These are phyloP conservation scores for Coemansia sp. DNA, from an alignment of 192 early-diverging fungal species.

Conservation along the genomic window DNA sequence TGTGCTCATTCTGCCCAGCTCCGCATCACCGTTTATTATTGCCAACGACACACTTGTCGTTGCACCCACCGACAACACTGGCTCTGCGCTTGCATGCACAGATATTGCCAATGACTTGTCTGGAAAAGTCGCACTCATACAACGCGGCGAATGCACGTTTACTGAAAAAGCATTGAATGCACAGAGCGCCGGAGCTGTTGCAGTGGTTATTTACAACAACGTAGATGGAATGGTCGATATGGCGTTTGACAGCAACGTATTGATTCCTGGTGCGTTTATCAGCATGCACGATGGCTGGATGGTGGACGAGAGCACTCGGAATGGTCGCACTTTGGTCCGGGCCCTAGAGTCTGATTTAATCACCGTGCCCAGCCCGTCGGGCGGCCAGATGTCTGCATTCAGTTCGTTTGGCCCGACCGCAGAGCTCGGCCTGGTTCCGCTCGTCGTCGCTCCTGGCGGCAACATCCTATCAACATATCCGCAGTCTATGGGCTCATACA, in stretches of 20 bases:
- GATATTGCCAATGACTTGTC: background rate
- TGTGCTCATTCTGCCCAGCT: background rate
- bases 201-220: slow-evolving; percentile 53
- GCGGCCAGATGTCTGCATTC: slow-evolving; percentile 58
- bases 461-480: slow-evolving; percentile 66
- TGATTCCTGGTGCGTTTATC: slow-evolving; percentile 47
- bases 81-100: background rate
- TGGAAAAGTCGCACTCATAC: slow-evolving; percentile 51
- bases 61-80: slow-evolving; percentile 1
- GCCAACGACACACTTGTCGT: slow-evolving; percentile 4
- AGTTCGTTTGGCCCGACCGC: slow-evolving; percentile 67
- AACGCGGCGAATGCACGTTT: slow-evolving; percentile 54
- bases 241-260: slow-evolving; percentile 7
- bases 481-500: slow-evolving; percentile 35
- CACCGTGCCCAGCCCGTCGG: slow-evolving; percentile 22
- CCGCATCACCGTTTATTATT: background rate
- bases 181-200: slow-evolving; percentile 55
- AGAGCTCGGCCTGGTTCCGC: slow-evolving; percentile 59
- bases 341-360: slow-evolving; percentile 28
- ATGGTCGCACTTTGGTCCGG: background rate
- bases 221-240: slow-evolving; percentile 9
- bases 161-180: slow-evolving; percentile 48
- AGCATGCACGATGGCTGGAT: slow-evolving; percentile 29
- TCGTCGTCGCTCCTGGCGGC: slow-evolving; percentile 65
- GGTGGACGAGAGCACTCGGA: background rate